Evolutionary conservation across 768 basidiomycete genomes (phyloP).

Genomic region (Thelephora ganbajun): DNA sequence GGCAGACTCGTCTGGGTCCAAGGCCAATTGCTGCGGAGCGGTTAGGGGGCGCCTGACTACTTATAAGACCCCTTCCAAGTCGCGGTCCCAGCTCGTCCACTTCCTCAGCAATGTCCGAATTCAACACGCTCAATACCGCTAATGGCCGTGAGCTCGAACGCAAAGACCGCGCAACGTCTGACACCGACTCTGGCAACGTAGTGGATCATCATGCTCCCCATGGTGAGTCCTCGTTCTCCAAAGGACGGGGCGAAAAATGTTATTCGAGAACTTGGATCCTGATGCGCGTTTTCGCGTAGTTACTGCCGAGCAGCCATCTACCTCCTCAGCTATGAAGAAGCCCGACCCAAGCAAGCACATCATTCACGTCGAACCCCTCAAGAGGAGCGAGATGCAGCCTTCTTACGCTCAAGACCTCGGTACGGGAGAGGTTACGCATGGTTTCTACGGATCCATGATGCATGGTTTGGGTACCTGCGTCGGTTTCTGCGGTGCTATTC

Average conservation of each 20-base stretch:
- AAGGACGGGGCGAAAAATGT: too few relatives aligned
- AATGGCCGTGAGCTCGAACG: neutral
- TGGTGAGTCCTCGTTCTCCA: neutral
- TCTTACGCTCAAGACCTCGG: conserved; percentile 90
- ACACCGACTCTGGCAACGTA: neutral
- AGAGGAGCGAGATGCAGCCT: conserved; percentile 82
- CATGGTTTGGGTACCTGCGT: conserved; percentile 52
- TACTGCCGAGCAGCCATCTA: neutral
- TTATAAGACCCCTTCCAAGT: too few relatives aligned
- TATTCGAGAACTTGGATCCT: too few relatives aligned
- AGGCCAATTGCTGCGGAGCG: too few relatives aligned
- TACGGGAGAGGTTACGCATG: conserved; percentile 62
- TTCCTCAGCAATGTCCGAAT: too few relatives aligned
- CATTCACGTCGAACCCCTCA: conserved; percentile 76
- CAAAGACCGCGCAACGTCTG: neutral
- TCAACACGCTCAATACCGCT: too few relatives aligned
- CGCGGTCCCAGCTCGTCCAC: too few relatives aligned
- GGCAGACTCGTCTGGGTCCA: too few relatives aligned
- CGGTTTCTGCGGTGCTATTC: conserved; percentile 62
- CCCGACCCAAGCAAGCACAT: conserved; percentile 21
- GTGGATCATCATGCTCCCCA: neutral
- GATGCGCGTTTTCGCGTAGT: too few relatives aligned
- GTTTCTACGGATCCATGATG: conserved; percentile 72
- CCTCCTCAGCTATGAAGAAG: neutral
- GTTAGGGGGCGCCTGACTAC: too few relatives aligned